Percentiles rank a stretch among this genome's conserved stretches.
phyloP scores from a whole-genome alignment of 1,284 basidiomycete species.

The Cutaneotrichosporon mucoides region DNA sequence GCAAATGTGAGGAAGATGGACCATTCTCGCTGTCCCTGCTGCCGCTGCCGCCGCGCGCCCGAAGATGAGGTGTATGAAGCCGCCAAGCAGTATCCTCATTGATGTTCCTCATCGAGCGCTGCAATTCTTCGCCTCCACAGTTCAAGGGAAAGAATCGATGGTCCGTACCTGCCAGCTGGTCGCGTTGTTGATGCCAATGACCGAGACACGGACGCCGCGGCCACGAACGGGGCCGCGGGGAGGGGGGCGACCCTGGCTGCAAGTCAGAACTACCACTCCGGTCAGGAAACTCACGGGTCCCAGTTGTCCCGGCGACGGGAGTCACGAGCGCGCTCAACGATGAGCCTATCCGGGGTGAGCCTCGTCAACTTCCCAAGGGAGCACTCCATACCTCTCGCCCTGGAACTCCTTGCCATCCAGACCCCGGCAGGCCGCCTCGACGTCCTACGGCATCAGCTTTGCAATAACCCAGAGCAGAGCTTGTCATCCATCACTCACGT shows the following conservation, averaged over 20 bases:
- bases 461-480: too few species aligned
- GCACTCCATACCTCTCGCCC: conserved; percentile 67
- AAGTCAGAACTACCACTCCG: background rate
- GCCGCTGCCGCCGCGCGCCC: background rate
- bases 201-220: conserved; percentile 69
- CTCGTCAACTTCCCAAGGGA: background rate
- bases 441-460: conserved; percentile 58
- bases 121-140: conserved; percentile 1
- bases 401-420: conserved; percentile 83
- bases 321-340: conserved; percentile 88
- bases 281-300: conserved; percentile 55
- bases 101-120: background rate
- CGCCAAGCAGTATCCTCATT: too few species aligned
- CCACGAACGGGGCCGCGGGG: conserved; percentile 41
- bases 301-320: conserved; percentile 71
- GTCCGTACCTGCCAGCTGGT: conserved; percentile 91
- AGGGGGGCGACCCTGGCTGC: conserved; percentile 21
- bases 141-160: conserved; percentile 2
- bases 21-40: background rate
- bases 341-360: conserved; percentile 58
- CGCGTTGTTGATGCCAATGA: conserved; percentile 80
- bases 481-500: conserved; percentile 51
- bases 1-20: conserved; percentile 7
- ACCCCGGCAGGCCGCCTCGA: conserved; percentile 80
- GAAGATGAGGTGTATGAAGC: too few species aligned